These are phyloP conservation scores for Buddleja alternifolia DNA, from an alignment of 257 asterid genomes.

Conservation along the genomic window DNA sequence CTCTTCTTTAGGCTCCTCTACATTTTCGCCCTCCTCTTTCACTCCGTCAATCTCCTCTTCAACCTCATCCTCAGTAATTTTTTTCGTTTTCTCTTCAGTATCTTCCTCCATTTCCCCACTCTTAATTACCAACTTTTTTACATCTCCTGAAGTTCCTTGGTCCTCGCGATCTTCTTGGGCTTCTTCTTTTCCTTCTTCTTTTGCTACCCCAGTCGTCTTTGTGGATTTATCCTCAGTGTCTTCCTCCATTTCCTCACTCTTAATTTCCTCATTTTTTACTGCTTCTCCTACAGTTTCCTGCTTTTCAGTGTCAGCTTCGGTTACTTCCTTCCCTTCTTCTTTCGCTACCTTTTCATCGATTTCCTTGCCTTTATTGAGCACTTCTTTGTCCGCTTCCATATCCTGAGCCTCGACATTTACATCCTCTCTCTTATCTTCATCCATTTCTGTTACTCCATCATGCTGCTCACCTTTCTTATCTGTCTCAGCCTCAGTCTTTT, in stretches of 20 bases:
- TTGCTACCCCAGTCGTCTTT: not conserved
- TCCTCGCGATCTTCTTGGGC: not conserved
- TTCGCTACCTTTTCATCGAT: conserved; percentile 24
- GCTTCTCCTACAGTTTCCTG: conserved; percentile 19
- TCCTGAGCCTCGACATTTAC: conserved; percentile 36
- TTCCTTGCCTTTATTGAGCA: conserved; percentile 31
- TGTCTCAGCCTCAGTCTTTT: conserved; percentile 26
- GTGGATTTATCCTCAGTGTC: not conserved
- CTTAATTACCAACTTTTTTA: not conserved
- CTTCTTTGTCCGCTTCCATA: conserved; percentile 56
- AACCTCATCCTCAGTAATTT: not conserved
- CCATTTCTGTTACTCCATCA: conserved; percentile 24
- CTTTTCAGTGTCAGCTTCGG: conserved; percentile 25
- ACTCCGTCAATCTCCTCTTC: conserved; percentile 34
- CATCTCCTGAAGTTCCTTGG: not conserved
- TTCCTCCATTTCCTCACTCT: not conserved
- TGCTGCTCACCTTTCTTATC: conserved; percentile 23
- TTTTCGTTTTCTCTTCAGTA: conserved; percentile 22
- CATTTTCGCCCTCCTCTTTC: conserved; percentile 41
- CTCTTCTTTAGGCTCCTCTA: conserved; percentile 42
- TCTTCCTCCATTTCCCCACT: conserved; percentile 30
- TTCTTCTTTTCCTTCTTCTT: not conserved
- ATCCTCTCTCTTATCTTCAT: conserved; percentile 32
- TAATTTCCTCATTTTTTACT: conserved; percentile 9
- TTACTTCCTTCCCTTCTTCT: conserved; percentile 15